Percentiles rank a stretch among this genome's conserved stretches.
phyloP scores from a whole-genome alignment of 2,329 filamentous ascomycete genomes.

The Exophiala oligosperma region DNA sequence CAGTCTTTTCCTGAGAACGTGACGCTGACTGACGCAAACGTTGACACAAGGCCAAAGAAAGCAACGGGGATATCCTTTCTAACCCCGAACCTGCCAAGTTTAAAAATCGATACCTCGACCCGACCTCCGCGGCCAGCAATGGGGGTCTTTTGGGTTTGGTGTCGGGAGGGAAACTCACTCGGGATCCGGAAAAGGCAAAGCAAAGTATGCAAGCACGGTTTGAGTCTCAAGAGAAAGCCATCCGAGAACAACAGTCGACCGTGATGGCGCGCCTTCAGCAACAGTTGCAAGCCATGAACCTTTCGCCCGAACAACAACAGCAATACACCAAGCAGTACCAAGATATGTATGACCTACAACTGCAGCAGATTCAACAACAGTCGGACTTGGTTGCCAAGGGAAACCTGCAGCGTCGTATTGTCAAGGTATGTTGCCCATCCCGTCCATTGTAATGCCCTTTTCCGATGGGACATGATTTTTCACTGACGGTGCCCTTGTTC shows the following conservation, averaged over 20 bases:
- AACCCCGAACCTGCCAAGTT: constrained; percentile 37
- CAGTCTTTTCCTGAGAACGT: background rate
- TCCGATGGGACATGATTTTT: background rate
- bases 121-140: constrained; percentile 50
- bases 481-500: background rate
- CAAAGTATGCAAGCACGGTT: constrained; percentile 9
- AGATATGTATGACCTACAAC: constrained; percentile 3
- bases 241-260: constrained; percentile 9
- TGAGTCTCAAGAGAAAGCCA: constrained; percentile 1
- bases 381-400: constrained; percentile 35
- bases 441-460: background rate
- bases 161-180: constrained; percentile 41
- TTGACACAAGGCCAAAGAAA: constrained; percentile 39
- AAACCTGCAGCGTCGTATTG: constrained; percentile 6
- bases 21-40: background rate
- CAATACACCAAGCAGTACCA: constrained; percentile 5
- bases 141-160: constrained; percentile 49
- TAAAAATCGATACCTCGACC: constrained; percentile 51
- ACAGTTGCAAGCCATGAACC: constrained; percentile 8
- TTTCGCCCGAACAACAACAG: constrained; percentile 6
- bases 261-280: constrained; percentile 7
- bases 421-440: constrained; percentile 2
- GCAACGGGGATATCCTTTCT: constrained; percentile 40
- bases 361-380: constrained; percentile 22
- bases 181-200: constrained; percentile 11